Evolutionary conservation across 169 alveolate genomes (phyloP).

Genomic region (Theileria annulata): DNA sequence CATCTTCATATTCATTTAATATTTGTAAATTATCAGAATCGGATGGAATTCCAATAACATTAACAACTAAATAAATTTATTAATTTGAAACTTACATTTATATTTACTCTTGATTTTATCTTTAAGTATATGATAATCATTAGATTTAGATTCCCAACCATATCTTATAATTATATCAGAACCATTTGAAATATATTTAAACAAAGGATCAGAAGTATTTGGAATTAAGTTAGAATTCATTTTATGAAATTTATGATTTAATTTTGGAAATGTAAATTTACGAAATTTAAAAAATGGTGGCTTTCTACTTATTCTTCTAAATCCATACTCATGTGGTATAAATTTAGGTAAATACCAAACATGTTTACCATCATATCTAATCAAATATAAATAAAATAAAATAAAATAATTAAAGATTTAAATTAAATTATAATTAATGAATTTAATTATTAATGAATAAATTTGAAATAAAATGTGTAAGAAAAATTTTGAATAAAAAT

Average conservation of each 20-base stretch:
- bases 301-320: slow-evolving; percentile 59
- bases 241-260: slow-evolving; percentile 5
- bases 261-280: slow-evolving; percentile 29
- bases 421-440: not conserved
- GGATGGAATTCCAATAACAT: slow-evolving; percentile 16
- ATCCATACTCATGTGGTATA: slow-evolving; percentile 61
- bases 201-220: not conserved
- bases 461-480: no score
- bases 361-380: slow-evolving; percentile 58
- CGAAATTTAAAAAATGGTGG: slow-evolving; percentile 66
- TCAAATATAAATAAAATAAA: not conserved
- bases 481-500: no score
- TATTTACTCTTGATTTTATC: slow-evolving; percentile 30
- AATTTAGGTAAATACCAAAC: slow-evolving; percentile 62
- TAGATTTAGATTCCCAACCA: slow-evolving; percentile 38
- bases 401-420: not conserved
- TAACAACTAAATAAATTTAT: not conserved
- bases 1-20: not conserved
- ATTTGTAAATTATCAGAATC: not conserved
- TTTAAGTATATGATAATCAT: slow-evolving; percentile 35
- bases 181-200: slow-evolving; percentile 2
- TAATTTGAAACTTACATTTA: slow-evolving; percentile 16
- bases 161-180: slow-evolving; percentile 45
- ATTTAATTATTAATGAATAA: no score
- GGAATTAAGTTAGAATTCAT: no score